These are phyloP conservation scores for Fusarium setosum DNA, from an alignment of 2,329 filamentous ascomycete species.

Conservation along the genomic window DNA sequence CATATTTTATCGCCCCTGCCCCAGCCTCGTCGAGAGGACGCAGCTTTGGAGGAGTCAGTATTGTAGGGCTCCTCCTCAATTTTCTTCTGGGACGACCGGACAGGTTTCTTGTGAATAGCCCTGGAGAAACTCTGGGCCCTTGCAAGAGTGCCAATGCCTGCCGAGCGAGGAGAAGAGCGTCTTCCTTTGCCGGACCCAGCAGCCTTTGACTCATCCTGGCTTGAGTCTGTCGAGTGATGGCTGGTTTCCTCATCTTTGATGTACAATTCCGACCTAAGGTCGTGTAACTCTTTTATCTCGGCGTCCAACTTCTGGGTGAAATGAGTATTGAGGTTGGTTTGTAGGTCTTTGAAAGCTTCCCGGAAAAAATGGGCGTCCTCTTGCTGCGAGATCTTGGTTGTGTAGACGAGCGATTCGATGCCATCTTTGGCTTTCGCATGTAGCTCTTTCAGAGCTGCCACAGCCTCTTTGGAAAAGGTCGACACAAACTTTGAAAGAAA, in stretches of 20 bases:
- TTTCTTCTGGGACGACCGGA: too few species aligned
- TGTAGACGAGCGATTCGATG: conserved; percentile 3
- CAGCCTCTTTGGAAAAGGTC: background rate
- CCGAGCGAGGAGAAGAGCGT: background rate
- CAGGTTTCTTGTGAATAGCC: too few species aligned
- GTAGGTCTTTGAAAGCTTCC: background rate
- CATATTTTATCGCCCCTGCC: too few species aligned
- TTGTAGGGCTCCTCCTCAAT: too few species aligned
- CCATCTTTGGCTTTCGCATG: background rate
- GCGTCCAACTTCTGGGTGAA: too few species aligned
- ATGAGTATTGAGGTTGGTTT: background rate
- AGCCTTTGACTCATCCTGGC: background rate
- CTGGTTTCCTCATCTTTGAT: background rate
- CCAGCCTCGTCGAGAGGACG: too few species aligned
- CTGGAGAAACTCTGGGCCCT: conserved; percentile 16
- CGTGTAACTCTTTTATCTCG: background rate
- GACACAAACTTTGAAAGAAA: background rate
- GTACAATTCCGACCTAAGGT: background rate
- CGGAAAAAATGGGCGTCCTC: background rate
- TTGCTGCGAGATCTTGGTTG: background rate
- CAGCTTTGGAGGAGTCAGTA: too few species aligned
- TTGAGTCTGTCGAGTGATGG: background rate
- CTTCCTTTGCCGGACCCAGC: background rate
- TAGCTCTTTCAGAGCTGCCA: background rate
- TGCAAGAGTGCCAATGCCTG: background rate